Conservation (phyloP, 2,329 filamentous ascomycete species). For the Ophioceras dolichostomum region DNA sequence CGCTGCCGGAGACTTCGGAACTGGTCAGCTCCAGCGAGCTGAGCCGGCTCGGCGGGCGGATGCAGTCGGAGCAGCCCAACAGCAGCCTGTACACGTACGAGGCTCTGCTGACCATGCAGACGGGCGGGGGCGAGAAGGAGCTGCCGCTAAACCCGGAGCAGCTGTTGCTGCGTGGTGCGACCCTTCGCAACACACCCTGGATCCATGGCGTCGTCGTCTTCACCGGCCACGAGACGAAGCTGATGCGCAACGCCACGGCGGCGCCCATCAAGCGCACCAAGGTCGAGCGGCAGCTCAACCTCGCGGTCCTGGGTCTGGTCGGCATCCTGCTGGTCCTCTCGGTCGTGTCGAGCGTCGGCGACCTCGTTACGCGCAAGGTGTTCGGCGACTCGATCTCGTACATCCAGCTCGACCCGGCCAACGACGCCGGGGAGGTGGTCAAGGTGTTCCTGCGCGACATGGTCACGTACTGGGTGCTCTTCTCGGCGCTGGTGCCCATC, state of each 20-base stretch:
- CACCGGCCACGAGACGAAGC: constrained; percentile 93
- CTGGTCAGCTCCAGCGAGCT: constrained; percentile 81
- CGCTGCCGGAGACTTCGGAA: constrained; percentile 78
- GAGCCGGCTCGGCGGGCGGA: constrained; percentile 69
- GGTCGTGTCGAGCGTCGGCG: constrained; percentile 81
- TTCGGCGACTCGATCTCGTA: constrained; percentile 55
- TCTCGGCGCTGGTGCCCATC: constrained; percentile 92
- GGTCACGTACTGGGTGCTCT: constrained; percentile 96
- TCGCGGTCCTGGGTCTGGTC: constrained; percentile 82
- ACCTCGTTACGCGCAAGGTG: constrained; percentile 65
- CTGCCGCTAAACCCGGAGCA: constrained; percentile 84
- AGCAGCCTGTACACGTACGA: constrained; percentile 98
- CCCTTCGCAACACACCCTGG: constrained; percentile 92
- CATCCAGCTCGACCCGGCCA: constrained; percentile 52
- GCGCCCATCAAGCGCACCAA: constrained; percentile 96
- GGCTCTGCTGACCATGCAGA: constrained; percentile 82
- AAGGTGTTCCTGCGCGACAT: constrained; percentile 86
- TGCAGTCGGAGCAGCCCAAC: constrained; percentile 95
- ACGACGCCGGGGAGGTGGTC: constrained; percentile 40
- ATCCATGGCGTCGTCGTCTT: constrained; percentile 94
- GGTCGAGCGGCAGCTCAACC: constrained; percentile 88
- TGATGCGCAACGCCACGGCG: constrained; percentile 97
- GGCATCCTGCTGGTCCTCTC: constrained; percentile 74
- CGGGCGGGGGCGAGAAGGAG: constrained; percentile 87
- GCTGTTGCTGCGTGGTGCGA: constrained; percentile 82